These are phyloP conservation scores for Penicillium diatomitis DNA, from an alignment of 495 filamentous ascomycete species.

Conservation along the genomic window DNA sequence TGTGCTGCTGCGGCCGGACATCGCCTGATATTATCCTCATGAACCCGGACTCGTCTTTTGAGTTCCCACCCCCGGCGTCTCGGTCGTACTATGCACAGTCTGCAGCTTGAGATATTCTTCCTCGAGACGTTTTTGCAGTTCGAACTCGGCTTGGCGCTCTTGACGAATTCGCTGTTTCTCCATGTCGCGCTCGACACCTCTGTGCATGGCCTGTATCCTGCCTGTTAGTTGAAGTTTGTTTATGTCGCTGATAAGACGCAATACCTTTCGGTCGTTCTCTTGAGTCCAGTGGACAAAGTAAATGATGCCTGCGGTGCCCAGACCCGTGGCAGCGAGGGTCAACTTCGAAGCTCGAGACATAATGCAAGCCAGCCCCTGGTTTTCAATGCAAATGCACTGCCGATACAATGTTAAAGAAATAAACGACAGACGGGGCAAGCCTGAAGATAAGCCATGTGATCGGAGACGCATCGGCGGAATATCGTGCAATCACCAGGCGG, in stretches of 20 bases:
- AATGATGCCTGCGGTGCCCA: conserved; percentile 67
- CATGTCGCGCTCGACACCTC: conserved; percentile 87
- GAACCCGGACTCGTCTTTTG: conserved; percentile 10
- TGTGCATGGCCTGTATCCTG: conserved; percentile 75
- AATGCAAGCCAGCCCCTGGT: not conserved
- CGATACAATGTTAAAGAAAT: too few species aligned
- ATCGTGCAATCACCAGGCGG: conserved; percentile 28
- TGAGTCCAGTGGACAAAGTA: conserved; percentile 85
- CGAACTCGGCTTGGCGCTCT: conserved; percentile 86
- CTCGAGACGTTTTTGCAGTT: conserved; percentile 77
- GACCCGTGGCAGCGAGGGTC: conserved; percentile 68
- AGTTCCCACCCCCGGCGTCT: conserved; percentile 9
- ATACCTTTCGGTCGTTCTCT: conserved; percentile 73
- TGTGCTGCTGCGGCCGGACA: not conserved
- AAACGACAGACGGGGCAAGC: not conserved
- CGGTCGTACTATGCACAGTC: conserved; percentile 40
- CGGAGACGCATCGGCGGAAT: conserved; percentile 12
- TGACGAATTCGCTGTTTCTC: conserved; percentile 85
- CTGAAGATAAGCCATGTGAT: not conserved
- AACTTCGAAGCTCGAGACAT: conserved; percentile 84
- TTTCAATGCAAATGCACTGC: not conserved
- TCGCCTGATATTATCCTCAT: conserved; percentile 2
- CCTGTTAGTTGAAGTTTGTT: too few species aligned
- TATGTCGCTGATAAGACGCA: not conserved
- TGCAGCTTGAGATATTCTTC: conserved; percentile 87